Percentiles rank a stretch among this genome's conserved stretches.
Conservation (phyloP, 148 eudicot genomes). For the Persicaria tinctoria region DNA sequence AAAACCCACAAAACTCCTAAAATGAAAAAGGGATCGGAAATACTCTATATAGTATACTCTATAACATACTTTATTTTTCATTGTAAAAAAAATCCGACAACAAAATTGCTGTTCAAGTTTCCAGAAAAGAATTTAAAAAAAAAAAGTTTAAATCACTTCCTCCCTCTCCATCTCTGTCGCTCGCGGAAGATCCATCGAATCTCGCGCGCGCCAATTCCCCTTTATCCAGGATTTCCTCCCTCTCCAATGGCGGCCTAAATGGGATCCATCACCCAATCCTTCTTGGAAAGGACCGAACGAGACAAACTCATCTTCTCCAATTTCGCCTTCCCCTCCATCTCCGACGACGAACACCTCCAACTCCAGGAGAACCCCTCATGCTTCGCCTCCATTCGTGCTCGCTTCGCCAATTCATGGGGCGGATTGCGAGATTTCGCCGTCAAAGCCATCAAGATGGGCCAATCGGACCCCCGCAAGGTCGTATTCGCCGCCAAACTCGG, state of each 20-base stretch:
- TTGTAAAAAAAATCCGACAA: too few relatives aligned
- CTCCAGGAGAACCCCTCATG: not conserved
- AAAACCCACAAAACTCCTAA: too few relatives aligned
- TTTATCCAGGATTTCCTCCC: not conserved
- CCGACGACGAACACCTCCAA: conserved; percentile 3
- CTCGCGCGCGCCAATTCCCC: not conserved
- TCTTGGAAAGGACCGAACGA: conserved; percentile 5
- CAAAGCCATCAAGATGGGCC: conserved; percentile 56
- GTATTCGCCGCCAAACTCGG: conserved; percentile 76
- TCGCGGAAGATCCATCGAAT: not conserved
- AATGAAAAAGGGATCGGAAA: too few relatives aligned
- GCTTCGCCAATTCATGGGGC: conserved; percentile 19
- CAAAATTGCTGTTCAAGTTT: too few relatives aligned
- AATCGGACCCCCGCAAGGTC: conserved; percentile 67
- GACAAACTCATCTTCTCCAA: conserved; percentile 5
- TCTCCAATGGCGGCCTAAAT: conserved; percentile 10
- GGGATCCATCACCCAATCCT: conserved; percentile 7
- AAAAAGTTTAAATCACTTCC: too few relatives aligned
- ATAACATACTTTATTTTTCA: too few relatives aligned
- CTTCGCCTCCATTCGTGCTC: not conserved
- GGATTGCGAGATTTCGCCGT: conserved; percentile 16
- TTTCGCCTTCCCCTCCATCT: not conserved
- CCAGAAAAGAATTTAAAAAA: too few relatives aligned
- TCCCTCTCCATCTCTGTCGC: too few relatives aligned
- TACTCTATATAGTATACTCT: too few relatives aligned